Base-by-base conservation (phyloP, 2,329 filamentous ascomycete genomes). In the Colletotrichum falcatum region DNA sequence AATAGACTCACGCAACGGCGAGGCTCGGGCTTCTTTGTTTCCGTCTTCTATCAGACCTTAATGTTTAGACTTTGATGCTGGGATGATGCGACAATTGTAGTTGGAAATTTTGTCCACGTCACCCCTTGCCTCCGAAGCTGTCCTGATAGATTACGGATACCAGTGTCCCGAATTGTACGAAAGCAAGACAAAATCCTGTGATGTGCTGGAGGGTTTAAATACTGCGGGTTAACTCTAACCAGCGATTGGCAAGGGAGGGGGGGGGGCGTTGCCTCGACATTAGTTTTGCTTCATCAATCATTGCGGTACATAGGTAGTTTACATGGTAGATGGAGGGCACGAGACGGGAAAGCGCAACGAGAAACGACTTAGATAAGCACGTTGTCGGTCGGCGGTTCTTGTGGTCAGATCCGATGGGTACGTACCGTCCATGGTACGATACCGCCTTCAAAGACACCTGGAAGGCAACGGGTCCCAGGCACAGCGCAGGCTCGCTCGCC, bases 401-500 rank as follows among this genome's bases (percentile, higher is more conserved):
- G 12, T 16, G 20, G 20, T 20, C n/a, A 26, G 33, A n/a, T 14
- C 35, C n/a, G 26, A 28, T 44, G 18, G 18, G 20, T 54, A 61
- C 59, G 61, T 69, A 69, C 46, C 30, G 39, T 42, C 37, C 56
- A 37, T 69, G 54, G 61, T 60, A 54, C 66, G 54, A 54, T 60
- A 54, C 66, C 61, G 55, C 44, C n/a, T 37, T 33, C 48, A 51
- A 18, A 30, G 23, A 51, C 23, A 42, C 62, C n/a, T 33, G 28
- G 49, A 30, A 33, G 56, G 59, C 59, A 61, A 61, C 44, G 44
- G 59, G 44, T 44, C 59, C 37, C 56, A 37, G 35, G 30, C 26
- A 58, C 48, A 56, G 49, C 20, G 33, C 26, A 49, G 46, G 37
- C 56, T 54, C 35, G 58, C 58, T 59, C 33, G 33, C 58, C n/a